These are phyloP conservation scores for Pleurotus giganteus DNA, from an alignment of 768 basidiomycete species.

Conservation along the genomic window DNA sequence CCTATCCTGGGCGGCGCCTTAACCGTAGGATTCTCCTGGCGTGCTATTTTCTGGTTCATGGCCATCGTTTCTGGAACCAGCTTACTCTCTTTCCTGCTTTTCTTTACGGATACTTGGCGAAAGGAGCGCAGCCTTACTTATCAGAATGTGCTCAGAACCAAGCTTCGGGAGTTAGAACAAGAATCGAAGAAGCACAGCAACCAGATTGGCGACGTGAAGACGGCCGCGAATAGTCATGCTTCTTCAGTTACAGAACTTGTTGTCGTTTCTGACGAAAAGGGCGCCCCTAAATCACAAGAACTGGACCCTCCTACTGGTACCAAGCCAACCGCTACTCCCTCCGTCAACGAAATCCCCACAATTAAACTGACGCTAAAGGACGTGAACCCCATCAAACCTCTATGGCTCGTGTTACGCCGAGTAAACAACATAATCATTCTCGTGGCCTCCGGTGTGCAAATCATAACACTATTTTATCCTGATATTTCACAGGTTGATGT, in stretches of 20 bases:
- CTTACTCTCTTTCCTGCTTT: slow-evolving; percentile 54
- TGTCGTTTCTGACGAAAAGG: not conserved
- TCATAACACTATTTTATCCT: not conserved
- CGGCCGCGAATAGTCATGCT: slow-evolving; percentile 7
- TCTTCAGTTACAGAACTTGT: slow-evolving; percentile 7
- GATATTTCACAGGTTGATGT: not conserved
- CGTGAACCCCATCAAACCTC: slow-evolving; percentile 71
- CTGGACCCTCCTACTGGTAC: not conserved
- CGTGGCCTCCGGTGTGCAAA: slow-evolving; percentile 55
- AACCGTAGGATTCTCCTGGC: slow-evolving; percentile 71
- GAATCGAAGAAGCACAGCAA: slow-evolving; percentile 63
- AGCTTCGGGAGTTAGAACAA: slow-evolving; percentile 14
- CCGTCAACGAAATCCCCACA: slow-evolving; percentile 12
- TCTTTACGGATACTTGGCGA: slow-evolving; percentile 84
- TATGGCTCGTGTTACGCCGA: slow-evolving; percentile 53
- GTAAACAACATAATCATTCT: slow-evolving; percentile 70
- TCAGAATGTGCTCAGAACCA: slow-evolving; percentile 52
- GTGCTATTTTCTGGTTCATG: slow-evolving; percentile 83
- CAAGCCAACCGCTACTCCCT: no score
- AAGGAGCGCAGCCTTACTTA: slow-evolving; percentile 80
- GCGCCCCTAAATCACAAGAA: not conserved
- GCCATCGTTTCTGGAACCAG: slow-evolving; percentile 56
- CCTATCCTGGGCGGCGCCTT: slow-evolving; percentile 71
- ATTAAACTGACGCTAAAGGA: slow-evolving; percentile 63
- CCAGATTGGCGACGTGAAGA: slow-evolving; percentile 30